Evolutionary conservation across 106 monocot species (phyloP).

Genomic region (Dioscorea zingiberensis): DNA sequence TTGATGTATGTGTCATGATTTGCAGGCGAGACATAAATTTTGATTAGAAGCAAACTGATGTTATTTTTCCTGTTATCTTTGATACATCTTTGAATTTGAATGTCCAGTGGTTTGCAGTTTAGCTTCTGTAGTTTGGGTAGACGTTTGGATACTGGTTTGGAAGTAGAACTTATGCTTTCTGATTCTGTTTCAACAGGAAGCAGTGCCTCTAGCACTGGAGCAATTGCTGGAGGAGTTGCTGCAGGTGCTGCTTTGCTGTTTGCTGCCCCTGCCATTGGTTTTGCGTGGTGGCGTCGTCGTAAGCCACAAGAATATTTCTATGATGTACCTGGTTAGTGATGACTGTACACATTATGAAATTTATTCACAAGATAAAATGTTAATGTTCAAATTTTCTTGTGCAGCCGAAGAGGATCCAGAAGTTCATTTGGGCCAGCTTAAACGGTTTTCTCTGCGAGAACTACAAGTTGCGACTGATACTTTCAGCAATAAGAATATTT

Average conservation of each 20-base stretch:
- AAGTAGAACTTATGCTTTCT: no score
- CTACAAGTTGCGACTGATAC: conserved; percentile 8
- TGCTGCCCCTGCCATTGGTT: conserved; percentile 21
- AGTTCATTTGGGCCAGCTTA: conserved; percentile 11
- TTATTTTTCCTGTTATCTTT: no score
- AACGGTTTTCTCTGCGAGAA: conserved; percentile 7
- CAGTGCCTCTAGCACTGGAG: conserved; percentile 15
- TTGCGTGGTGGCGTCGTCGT: conserved; percentile 23
- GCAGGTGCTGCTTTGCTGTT: conserved; percentile 22
- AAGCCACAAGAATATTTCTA: conserved; percentile 20
- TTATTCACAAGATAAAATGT: no score
- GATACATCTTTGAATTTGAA: no score
- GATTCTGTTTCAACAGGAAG: conserved; percentile 1
- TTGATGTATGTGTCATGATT: no score
- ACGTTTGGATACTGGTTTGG: no score
- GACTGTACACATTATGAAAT: no score
- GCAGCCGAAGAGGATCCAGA: conserved; percentile 11
- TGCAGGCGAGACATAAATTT: no score
- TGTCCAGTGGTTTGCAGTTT: no score
- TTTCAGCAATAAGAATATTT: conserved; percentile 8
- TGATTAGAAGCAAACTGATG: no score
- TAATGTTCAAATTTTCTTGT: neutral
- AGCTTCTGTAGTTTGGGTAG: no score
- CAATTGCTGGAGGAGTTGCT: conserved; percentile 21
- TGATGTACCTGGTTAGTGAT: conserved; percentile 18